These are phyloP conservation scores for Piper longum DNA, from an alignment of 164 flowering plant species.

Conservation along the genomic window DNA sequence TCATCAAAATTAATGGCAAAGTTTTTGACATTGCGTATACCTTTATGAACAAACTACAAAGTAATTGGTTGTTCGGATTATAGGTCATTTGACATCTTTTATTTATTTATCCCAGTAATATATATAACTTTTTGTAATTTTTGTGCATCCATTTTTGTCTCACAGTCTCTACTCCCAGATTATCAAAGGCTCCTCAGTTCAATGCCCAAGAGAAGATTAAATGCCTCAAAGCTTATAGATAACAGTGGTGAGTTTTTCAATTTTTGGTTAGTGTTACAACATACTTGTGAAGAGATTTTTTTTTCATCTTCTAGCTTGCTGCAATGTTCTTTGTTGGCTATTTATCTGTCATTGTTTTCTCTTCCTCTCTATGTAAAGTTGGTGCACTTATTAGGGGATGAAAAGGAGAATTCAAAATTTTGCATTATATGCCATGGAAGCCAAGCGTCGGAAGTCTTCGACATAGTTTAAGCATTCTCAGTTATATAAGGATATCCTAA, in stretches of 20 bases:
- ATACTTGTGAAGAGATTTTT: neutral
- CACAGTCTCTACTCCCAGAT: conserved; percentile 98
- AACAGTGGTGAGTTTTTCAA: conserved; percentile 63
- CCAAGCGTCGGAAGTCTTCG: too few species aligned
- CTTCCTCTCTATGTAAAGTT: neutral
- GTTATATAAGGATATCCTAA: too few species aligned
- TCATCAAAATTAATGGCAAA: too few species aligned
- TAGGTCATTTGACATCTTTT: too few species aligned
- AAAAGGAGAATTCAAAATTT: too few species aligned
- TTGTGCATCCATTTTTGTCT: conserved; percentile 32
- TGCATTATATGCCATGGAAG: too few species aligned
- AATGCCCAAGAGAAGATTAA: conserved; percentile 88
- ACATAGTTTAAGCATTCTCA: too few species aligned
- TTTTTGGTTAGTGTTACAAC: neutral
- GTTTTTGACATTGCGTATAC: too few species aligned
- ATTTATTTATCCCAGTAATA: neutral
- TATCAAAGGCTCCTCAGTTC: conserved; percentile 94
- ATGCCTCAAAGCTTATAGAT: conserved; percentile 82
- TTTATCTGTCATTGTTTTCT: too few species aligned
- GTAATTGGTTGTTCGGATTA: too few species aligned
- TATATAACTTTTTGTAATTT: conserved; percentile 23
- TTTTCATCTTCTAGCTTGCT: neutral
- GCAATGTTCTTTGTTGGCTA: neutral
- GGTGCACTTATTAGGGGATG: too few species aligned
- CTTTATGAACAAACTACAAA: too few species aligned